A percentile compares a stretch with the other conserved stretches of the same genome.
phyloP scores from a whole-genome alignment of 2,329 filamentous ascomycete species.

The Myriosclerotinia duriaeana region DNA sequence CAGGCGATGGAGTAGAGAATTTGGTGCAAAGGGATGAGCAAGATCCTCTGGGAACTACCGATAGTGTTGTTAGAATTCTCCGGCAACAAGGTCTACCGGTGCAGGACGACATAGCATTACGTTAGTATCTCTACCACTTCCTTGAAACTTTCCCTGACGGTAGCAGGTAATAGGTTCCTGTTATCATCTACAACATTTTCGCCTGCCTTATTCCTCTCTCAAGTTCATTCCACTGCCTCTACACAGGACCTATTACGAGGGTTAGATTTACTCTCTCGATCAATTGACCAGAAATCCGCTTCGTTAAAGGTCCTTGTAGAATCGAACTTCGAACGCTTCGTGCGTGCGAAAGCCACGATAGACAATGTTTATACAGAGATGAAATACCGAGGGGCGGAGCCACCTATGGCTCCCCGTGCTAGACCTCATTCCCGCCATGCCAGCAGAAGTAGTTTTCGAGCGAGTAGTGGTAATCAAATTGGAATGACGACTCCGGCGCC shows the following conservation, averaged over 20 bases:
- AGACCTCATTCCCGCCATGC: constrained; percentile 41
- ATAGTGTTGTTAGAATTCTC: constrained; percentile 81
- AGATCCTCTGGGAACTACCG: constrained; percentile 83
- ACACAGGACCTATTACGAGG: constrained; percentile 78
- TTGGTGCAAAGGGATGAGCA: constrained; percentile 88
- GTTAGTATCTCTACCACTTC: constrained; percentile 50
- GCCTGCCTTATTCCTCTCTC: constrained; percentile 84
- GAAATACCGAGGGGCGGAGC: constrained; percentile 68
- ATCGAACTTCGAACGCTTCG: constrained; percentile 97
- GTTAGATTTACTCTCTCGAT: constrained; percentile 80
- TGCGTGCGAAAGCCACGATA: constrained; percentile 94
- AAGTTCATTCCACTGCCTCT: constrained; percentile 83
- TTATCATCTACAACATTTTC: constrained; percentile 96
- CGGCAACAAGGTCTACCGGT: constrained; percentile 74
- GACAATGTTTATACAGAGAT: constrained; percentile 99
- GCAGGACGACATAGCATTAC: constrained; percentile 77
- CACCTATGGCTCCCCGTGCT: constrained; percentile 44
- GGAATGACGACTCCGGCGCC: constrained; percentile 34
- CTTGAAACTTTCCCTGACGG: constrained; percentile 28
- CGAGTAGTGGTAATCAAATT: constrained; percentile 42
- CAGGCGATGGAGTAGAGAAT: constrained; percentile 68
- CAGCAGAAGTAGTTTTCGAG: constrained; percentile 43
- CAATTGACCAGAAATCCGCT: constrained; percentile 96
- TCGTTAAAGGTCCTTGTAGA: constrained; percentile 95
- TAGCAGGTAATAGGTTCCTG: constrained; percentile 80